Percentiles rank a stretch among this genome's conserved stretches.
phyloP scores from a whole-genome alignment of 768 basidiomycete species.

The Fibroporia radiculosa region DNA sequence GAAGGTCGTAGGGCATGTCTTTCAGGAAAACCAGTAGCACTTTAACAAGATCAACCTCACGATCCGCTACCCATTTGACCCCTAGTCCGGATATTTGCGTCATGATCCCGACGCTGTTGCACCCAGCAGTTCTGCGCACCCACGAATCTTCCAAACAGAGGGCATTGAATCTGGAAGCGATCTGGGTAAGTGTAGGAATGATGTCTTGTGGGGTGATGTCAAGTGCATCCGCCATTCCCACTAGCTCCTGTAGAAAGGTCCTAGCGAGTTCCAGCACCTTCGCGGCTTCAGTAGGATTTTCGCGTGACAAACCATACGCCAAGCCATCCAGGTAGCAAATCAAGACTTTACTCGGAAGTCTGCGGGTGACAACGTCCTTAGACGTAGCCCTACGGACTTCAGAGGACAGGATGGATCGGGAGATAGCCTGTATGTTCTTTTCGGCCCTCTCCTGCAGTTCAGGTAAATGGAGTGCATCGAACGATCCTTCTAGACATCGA shows the following conservation, averaged over 20 bases:
- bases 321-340: constrained; percentile 75
- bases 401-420: constrained; percentile 60
- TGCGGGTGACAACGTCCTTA: constrained; percentile 44
- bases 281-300: constrained; percentile 49
- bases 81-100: constrained; percentile 64
- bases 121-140: constrained; percentile 85
- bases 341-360: constrained; percentile 50
- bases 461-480: constrained; percentile 63
- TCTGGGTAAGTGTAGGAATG: constrained; percentile 65
- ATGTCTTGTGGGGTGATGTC: constrained; percentile 47
- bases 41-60: constrained; percentile 85
- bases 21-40: constrained; percentile 88
- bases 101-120: constrained; percentile 77
- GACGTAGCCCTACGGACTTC: constrained; percentile 60
- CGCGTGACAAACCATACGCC: constrained; percentile 66
- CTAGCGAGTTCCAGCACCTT: constrained; percentile 55
- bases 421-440: constrained; percentile 60
- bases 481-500: constrained; percentile 63
- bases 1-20: constrained; percentile 87
- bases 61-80: constrained; percentile 72
- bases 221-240: constrained; percentile 41
- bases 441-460: constrained; percentile 68
- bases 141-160: constrained; percentile 90
- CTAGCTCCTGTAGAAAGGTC: constrained; percentile 59
- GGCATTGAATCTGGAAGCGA: constrained; percentile 76